Evolutionary conservation across 352 stramenopile genomes (phyloP), one percentile per base, ranked within the genome.

Genomic region (Blastocystis sp.): DNA sequence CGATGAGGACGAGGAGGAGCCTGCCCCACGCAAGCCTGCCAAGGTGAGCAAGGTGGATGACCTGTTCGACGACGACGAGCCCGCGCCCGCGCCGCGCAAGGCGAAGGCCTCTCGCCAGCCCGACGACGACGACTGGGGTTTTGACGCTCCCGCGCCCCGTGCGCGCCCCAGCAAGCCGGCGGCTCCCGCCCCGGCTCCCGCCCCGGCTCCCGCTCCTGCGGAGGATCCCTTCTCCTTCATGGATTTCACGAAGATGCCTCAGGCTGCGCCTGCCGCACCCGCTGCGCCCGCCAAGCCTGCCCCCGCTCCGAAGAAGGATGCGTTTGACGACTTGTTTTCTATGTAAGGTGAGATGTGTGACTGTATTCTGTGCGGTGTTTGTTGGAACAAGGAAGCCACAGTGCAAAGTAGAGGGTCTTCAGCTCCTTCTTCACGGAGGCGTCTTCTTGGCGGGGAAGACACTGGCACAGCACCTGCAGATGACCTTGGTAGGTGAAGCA

Each of bases 301-400:
- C 79, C 65, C 77, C 7, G 60, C 61, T 41, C 28, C 77, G n/a
- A 87, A 71, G 48, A 87, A 76, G 60, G 77, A 74, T 87, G 77
- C n/a, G 71, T 81, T 81, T 81, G 71, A 81, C 40, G 71, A 81
- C 41, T 53, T 81, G 52, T 81, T 81, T 28, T 81, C 71, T 21
- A 64, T 81, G 56, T 81, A 81, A 67, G 62, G 64, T 41, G 40
- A n/a, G 64, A n/a, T 48, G 40, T 74, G 23, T 74, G 64, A 74
- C 45, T 74, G 64, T 74, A 41, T 74, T 52, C 43, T 52, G 34
- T 53, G 41, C 64, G 5, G 48, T 7, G 0, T 56, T 56, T 56
- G 48, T 56, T 56, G 5, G 5, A 56, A 56, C 48, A 56, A 56
- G 14, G 5, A 56, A 56, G 5, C 14, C 48, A 56, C 48, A 56